phyloP scores from a whole-genome alignment of 495 filamentous ascomycete genomes.

The Neurospora sp. region DNA sequence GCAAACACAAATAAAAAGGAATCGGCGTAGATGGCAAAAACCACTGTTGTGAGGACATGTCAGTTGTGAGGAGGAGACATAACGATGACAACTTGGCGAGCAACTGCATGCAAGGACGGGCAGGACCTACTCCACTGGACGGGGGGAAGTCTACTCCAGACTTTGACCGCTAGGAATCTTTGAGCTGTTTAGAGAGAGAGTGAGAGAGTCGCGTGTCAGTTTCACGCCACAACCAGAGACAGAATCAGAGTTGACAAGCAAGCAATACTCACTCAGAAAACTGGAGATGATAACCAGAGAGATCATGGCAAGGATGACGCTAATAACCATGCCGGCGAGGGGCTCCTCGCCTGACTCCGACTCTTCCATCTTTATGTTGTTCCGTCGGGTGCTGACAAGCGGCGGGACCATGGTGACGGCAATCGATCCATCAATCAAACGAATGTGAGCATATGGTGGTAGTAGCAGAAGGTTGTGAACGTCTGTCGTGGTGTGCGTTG shows the following conservation, averaged over 20 bases:
- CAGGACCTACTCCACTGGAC: conserved; percentile 35
- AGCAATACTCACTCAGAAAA: conserved; percentile 31
- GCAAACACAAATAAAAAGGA: conserved; percentile 41
- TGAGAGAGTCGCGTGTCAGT: not conserved
- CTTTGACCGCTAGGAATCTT: conserved; percentile 24
- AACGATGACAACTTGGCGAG: not conserved
- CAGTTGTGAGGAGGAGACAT: not conserved
- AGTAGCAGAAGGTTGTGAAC: not conserved
- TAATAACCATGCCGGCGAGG: conserved; percentile 27
- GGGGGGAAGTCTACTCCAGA: conserved; percentile 35
- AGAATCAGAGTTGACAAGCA: not conserved
- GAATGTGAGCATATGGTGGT: not conserved
- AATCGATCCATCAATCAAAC: not conserved
- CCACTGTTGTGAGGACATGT: conserved; percentile 21
- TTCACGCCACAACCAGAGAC: not conserved
- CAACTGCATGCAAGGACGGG: not conserved
- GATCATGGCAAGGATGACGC: conserved; percentile 31
- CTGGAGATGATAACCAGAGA: conserved; percentile 32
- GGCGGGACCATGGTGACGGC: conserved; percentile 8
- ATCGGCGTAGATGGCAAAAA: conserved; percentile 41
- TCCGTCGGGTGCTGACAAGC: not conserved
- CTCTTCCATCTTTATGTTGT: not conserved
- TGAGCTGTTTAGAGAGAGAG: conserved; percentile 19
- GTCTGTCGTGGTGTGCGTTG: not conserved
- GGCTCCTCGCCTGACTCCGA: conserved; percentile 14